Conservation (phyloP, 2,329 filamentous ascomycete genomes). For the Fonsecaea nubica region DNA sequence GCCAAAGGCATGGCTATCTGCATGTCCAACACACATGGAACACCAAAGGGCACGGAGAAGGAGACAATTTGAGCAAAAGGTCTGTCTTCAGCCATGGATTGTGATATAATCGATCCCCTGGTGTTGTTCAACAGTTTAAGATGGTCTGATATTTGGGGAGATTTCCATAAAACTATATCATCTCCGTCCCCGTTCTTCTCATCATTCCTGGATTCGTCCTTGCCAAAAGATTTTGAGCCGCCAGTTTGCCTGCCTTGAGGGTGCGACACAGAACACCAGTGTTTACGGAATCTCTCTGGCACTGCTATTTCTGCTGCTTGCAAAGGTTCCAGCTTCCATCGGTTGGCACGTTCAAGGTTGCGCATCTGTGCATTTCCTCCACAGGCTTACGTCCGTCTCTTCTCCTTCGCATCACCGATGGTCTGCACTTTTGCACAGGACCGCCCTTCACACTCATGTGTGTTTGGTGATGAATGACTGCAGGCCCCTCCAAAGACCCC, state of each 20-base stretch:
- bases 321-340: not conserved
- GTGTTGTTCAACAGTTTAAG: not conserved
- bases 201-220: not conserved
- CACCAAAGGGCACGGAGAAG: not conserved
- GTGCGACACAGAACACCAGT: not conserved
- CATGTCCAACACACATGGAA: not conserved
- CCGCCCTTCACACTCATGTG: not conserved
- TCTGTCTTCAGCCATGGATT: not conserved
- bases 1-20: not conserved
- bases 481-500: not conserved
- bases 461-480: not conserved
- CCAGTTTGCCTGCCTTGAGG: not conserved
- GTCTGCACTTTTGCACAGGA: not conserved
- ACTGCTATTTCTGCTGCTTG: not conserved
- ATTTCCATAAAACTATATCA: not conserved
- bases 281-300: not conserved
- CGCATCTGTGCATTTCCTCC: not conserved
- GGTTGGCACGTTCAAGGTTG: not conserved
- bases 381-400: not conserved
- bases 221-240: not conserved
- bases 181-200: not conserved
- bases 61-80: not conserved
- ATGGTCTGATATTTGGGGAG: not conserved
- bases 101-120: not conserved
- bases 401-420: not conserved